These are phyloP conservation scores for Cytospora piceicola DNA, from an alignment of 2,329 filamentous ascomycete genomes.

Conservation along the genomic window DNA sequence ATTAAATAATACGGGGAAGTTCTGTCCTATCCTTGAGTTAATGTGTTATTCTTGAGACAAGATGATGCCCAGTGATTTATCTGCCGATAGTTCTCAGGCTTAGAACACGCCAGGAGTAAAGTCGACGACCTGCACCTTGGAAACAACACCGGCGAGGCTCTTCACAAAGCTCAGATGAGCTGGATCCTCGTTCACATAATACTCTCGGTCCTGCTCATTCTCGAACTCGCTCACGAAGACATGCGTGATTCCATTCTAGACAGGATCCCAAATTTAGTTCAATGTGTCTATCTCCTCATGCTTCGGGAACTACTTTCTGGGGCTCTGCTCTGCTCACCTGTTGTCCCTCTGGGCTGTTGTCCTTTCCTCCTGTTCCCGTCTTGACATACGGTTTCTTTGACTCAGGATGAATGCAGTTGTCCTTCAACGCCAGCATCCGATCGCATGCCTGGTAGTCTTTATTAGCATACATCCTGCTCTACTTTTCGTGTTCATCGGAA, in stretches of 20 bases:
- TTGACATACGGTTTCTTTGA: conserved; percentile 64
- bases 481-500: not conserved
- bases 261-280: not conserved
- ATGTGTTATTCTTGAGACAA: not conserved
- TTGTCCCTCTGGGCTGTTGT: conserved; percentile 64
- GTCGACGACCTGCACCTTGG: conserved; percentile 63
- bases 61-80: no score
- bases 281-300: no score
- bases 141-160: conserved; percentile 50
- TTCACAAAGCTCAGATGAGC: conserved; percentile 64
- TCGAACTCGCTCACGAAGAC: conserved; percentile 71
- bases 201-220: conserved; percentile 65
- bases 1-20: no score
- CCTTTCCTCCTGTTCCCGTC: conserved; percentile 59
- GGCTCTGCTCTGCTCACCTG: conserved; percentile 51
- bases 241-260: conserved; percentile 66
- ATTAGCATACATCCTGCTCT: conserved; percentile 1
- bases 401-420: conserved; percentile 64
- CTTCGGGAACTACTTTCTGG: not conserved
- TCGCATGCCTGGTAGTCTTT: conserved; percentile 37
- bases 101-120: conserved; percentile 55
- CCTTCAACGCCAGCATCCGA: conserved; percentile 53
- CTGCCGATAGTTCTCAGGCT: not conserved
- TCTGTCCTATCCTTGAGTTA: not conserved
- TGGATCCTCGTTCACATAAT: conserved; percentile 69